Percentiles rank a stretch among this genome's conserved stretches.
These are phyloP conservation scores for Hypoxylon subgilvum DNA, from an alignment of 495 filamentous ascomycete genomes.

Conservation along the genomic window DNA sequence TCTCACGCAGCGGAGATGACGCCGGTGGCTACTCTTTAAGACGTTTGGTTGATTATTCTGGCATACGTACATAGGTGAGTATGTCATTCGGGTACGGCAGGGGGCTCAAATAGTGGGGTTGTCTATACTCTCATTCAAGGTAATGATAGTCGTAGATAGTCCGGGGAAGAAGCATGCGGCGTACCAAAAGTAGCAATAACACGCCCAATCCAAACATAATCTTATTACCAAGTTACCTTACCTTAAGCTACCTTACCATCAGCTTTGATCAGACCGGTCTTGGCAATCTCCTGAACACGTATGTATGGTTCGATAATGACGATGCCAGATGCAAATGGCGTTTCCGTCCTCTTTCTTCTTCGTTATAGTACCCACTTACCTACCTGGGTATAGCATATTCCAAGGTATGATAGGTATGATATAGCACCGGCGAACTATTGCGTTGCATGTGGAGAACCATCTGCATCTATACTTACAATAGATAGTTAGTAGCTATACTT, in stretches of 20 bases:
- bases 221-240: background rate
- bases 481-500: slow-evolving; percentile 11
- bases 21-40: slow-evolving; percentile 25
- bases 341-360: slow-evolving; percentile 36
- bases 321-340: slow-evolving; percentile 28
- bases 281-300: slow-evolving; percentile 29
- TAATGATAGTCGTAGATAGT: slow-evolving; percentile 29
- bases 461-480: background rate
- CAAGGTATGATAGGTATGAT: too few species aligned
- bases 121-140: slow-evolving; percentile 11
- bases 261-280: slow-evolving; percentile 2
- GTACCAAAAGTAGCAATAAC: slow-evolving; percentile 17
- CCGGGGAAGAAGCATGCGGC: slow-evolving; percentile 4
- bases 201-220: background rate
- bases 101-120: slow-evolving; percentile 1
- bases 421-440: slow-evolving; percentile 22
- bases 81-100: slow-evolving; percentile 17
- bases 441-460: slow-evolving; percentile 26
- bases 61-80: slow-evolving; percentile 11
- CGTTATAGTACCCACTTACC: too few species aligned
- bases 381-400: too few species aligned
- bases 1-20: slow-evolving; percentile 25
- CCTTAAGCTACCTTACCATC: background rate
- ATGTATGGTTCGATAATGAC: slow-evolving; percentile 35
- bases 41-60: slow-evolving; percentile 9